Base-by-base conservation (phyloP, 192 early-diverging fungal genomes). In the Podila epigama region DNA sequence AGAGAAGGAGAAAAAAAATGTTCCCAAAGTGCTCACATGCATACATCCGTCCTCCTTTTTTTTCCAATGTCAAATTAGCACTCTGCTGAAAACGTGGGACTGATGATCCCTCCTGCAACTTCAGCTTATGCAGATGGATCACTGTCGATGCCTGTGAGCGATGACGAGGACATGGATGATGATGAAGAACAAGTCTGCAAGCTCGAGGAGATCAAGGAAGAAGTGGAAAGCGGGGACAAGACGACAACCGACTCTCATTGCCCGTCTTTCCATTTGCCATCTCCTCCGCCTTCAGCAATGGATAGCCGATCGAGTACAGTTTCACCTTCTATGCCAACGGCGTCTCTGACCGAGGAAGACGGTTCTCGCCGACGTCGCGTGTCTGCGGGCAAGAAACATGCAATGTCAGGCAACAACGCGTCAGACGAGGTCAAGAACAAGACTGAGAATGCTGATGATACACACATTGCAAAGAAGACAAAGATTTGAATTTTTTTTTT, bases 131-230 rank as follows among this genome's bases (percentile, higher is more conserved):
- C 79, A 7, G 85, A 86, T 53, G 82, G 82, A 12, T 70, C 85
- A 3, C 56, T 86, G 20, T 80, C 83, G 22, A 86, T 86, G 82
- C 85, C 85, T 11, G 85, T 83, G 33, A 70, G 83, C 2, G 82
- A 83, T 34, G 85, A 79, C 33, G 80, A 82, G 35, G 84, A 83
- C 42, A 59, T 71, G 16, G 59, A 72, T 13, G 58, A 51, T 25
- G 42, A 44, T 3, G 31, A 63, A 4, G 25, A 31, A 5, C 29
- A 20, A n/a, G n/a, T n/a, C 6, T 48, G 44, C 44, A 18, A 10
- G 33, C 54, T 67, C 42, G 51, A 66, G 13, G 69, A 64, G 20
- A 31, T 63, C 33, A 53, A 77, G 48, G 73, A 77, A 15, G 64
- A 66, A 22, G 65, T 63, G 0, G 51, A 67, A n/a, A n/a, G n/a